A percentile compares a stretch with the other conserved stretches of the same genome.
Evolutionary conservation across 345 rosid genomes (phyloP).

Genomic region (Sisymbrium altissimum): DNA sequence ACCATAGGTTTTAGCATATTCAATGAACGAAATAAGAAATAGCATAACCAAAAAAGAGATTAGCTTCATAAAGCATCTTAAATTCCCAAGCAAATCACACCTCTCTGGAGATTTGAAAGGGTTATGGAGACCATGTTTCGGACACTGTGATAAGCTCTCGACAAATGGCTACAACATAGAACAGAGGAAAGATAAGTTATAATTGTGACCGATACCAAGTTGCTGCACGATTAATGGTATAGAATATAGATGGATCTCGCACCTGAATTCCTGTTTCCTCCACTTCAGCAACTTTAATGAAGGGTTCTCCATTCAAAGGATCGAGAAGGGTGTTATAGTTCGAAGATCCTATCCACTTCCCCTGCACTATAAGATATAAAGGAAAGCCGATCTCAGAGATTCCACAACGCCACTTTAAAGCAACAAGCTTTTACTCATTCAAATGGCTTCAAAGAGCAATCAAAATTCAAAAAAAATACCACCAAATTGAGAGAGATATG

Average conservation of each 20-base stretch:
- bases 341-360: conserved; percentile 77
- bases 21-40: neutral
- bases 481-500: neutral
- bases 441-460: neutral
- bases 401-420: neutral
- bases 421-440: neutral
- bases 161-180: conserved; percentile 76
- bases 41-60: neutral
- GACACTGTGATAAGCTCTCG: conserved; percentile 89
- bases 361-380: conserved; percentile 60
- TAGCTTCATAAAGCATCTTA: neutral
- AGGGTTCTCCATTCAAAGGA: conserved; percentile 94
- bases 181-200: conserved; percentile 1
- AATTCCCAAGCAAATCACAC: conserved; percentile 35
- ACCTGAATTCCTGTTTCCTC: conserved; percentile 79
- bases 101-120: conserved; percentile 97
- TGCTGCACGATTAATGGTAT: neutral
- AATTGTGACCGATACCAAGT: neutral
- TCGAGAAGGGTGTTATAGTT: conserved; percentile 62
- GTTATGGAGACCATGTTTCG: conserved; percentile 95
- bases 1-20: neutral
- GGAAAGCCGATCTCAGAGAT: neutral
- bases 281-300: conserved; percentile 80
- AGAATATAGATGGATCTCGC: neutral
- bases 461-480: neutral